These are phyloP conservation scores for Laguncularia racemosa DNA, from an alignment of 345 rosid genomes.

Conservation along the genomic window DNA sequence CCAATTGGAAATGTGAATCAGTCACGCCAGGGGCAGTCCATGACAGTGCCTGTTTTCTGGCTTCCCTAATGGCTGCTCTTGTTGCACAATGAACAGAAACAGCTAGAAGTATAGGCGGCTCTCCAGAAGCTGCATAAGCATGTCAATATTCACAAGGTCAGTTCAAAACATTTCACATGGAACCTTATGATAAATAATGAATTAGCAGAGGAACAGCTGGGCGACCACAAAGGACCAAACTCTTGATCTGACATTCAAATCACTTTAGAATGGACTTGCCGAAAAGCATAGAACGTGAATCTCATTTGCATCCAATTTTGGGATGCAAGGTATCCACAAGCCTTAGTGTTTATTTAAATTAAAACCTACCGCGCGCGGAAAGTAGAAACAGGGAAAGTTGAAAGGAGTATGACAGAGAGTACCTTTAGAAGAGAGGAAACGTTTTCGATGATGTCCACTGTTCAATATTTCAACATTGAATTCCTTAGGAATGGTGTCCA, in stretches of 20 bases:
- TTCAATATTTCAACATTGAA: slow-evolving; percentile 68
- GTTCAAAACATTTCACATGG: not conserved
- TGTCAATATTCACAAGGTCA: not conserved
- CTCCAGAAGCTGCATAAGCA: slow-evolving; percentile 67
- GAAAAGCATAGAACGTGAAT: too few species aligned
- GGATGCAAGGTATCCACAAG: too few species aligned
- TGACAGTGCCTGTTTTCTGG: slow-evolving; percentile 43
- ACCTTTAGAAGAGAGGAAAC: slow-evolving; percentile 92
- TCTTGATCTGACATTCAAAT: too few species aligned
- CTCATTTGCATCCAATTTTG: too few species aligned
- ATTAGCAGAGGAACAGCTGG: too few species aligned
- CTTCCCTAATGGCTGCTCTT: slow-evolving; percentile 67
- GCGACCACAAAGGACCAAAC: too few species aligned
- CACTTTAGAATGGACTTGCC: too few species aligned
- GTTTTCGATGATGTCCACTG: slow-evolving; percentile 68
- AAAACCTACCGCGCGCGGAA: too few species aligned
- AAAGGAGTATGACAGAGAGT: not conserved
- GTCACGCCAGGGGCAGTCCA: slow-evolving; percentile 30
- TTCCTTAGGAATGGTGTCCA: slow-evolving; percentile 71
- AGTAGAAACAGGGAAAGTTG: too few species aligned
- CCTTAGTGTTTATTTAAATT: too few species aligned
- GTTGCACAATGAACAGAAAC: slow-evolving; percentile 85
- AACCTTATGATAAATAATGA: too few species aligned
- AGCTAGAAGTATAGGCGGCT: slow-evolving; percentile 81
- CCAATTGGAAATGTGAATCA: slow-evolving; percentile 34